Base-by-base conservation (phyloP, 2,329 filamentous ascomycete genomes). In the Clonostachys rhizophaga region DNA sequence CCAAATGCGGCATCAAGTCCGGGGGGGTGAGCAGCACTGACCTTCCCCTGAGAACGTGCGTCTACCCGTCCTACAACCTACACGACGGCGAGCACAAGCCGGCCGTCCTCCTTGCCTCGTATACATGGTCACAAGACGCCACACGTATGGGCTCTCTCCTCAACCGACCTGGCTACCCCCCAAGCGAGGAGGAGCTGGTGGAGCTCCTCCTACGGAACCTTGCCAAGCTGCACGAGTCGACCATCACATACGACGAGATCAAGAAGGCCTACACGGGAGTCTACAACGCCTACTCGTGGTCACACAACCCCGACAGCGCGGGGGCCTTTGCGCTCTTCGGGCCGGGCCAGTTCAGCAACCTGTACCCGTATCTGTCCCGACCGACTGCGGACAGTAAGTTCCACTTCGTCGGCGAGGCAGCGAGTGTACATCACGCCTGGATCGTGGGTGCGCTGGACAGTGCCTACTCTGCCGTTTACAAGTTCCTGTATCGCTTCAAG, bases 281-380 rank as follows among this genome's bases (percentile, higher is more conserved):
- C 6, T 55, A 69, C n/a, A 62, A 69, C 17, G 64, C 60, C 0
- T 68, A 55, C n/a, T 58, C 63, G 1, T 71, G 68, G 69, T 61
- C 59, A 13, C 58, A 62, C 11, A 66, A 70, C 35, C 56, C 57
- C 0, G 54, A 56, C 9, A 59, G 57, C 1, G 53, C 57, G 0
- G 70, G 69, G 0, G 68, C 68, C 0, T 72, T 70, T 47, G 68
- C 68, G 7, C 24, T 24, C 24, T 24, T 24, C 24, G 62, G 65
- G 0, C 66, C 68, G 0, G 63, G 66, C 0, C 68, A 72, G 46
- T 73, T 69, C 54, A 54, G 53, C 3, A 57, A 63, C 17, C 35
- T 68, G 24, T 69, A 64, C 40, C 63, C 64, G 0, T 44, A 55
- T 2, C 55, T 71, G 14, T 50, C 53, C 17, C 50, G 50, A 6